Percentiles rank a stretch among this genome's conserved stretches.
These are phyloP conservation scores for Dendrostoma leiphaemia DNA, from an alignment of 2,329 filamentous ascomycete genomes.

Conservation along the genomic window DNA sequence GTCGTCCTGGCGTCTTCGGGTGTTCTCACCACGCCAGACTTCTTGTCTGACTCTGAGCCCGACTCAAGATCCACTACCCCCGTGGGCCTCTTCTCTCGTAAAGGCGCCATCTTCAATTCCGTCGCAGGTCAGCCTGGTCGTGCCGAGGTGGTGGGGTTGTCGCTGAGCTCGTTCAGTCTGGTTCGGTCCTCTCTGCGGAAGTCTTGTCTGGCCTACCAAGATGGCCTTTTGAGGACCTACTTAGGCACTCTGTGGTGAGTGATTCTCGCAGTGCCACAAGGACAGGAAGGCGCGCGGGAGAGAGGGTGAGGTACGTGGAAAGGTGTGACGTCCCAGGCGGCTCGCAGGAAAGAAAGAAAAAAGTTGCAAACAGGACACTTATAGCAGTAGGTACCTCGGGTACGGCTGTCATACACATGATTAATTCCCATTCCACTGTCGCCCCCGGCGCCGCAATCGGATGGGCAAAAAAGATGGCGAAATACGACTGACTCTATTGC, in stretches of 20 bases:
- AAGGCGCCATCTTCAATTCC: neutral
- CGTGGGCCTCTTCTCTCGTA: slow-evolving; percentile 7
- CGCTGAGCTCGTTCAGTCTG: too few relatives aligned
- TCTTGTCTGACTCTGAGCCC: slow-evolving; percentile 5
- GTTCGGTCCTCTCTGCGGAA: too few relatives aligned
- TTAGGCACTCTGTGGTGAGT: too few relatives aligned
- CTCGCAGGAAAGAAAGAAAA: neutral
- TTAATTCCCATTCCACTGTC: neutral
- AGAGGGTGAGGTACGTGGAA: neutral
- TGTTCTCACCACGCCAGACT: neutral
- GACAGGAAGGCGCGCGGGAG: neutral
- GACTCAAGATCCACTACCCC: slow-evolving; percentile 6
- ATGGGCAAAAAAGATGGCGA: neutral
- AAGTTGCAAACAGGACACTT: neutral
- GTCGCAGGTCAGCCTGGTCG: too few relatives aligned
- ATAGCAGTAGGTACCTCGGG: neutral
- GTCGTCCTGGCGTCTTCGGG: slow-evolving; percentile 10
- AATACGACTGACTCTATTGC: neutral
- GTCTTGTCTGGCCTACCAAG: too few relatives aligned
- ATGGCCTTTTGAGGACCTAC: too few relatives aligned
- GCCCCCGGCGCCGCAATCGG: slow-evolving; percentile 2
- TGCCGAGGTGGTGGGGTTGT: too few relatives aligned
- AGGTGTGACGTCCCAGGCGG: neutral
- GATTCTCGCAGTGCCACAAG: neutral
- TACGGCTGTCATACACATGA: neutral